phyloP scores from a whole-genome alignment of 352 stramenopile genomes.

The Globisporangium nodosum region DNA sequence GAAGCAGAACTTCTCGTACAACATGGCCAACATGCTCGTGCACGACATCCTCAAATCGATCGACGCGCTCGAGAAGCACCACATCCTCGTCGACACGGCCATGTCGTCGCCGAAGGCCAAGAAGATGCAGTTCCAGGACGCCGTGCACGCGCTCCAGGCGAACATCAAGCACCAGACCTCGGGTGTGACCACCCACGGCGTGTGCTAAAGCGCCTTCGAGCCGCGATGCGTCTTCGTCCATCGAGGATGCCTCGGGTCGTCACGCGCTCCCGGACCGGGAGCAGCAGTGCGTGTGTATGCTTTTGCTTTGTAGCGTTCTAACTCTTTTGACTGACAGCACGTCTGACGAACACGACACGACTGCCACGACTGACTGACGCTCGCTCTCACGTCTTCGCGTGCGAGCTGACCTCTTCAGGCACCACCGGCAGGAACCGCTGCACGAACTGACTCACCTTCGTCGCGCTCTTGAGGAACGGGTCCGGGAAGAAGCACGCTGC shows the following conservation, averaged over 20 bases:
- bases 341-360: background rate
- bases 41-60: conserved; percentile 84
- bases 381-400: conserved; percentile 5
- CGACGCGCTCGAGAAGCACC: conserved; percentile 71
- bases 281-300: background rate
- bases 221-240: background rate
- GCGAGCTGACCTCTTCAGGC: conserved; percentile 47
- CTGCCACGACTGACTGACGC: background rate
- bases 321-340: background rate
- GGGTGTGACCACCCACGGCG: conserved; percentile 70
- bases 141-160: conserved; percentile 57
- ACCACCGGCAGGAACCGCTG: conserved; percentile 58
- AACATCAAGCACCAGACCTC: conserved; percentile 76
- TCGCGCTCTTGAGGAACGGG: conserved; percentile 47
- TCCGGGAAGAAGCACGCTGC: conserved; percentile 54
- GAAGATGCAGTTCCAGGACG: conserved; percentile 60
- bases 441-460: conserved; percentile 67
- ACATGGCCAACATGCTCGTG: conserved; percentile 88
- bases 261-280: background rate
- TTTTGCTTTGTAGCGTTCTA: background rate
- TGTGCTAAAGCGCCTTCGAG: conserved; percentile 40
- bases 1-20: conserved; percentile 88
- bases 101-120: conserved; percentile 77
- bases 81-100: conserved; percentile 64
- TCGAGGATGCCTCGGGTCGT: too few relatives aligned